Percentiles rank a stretch among this genome's conserved stretches.
Conservation (phyloP, 2,329 filamentous ascomycete genomes). For the Ophiostoma ulmi region DNA sequence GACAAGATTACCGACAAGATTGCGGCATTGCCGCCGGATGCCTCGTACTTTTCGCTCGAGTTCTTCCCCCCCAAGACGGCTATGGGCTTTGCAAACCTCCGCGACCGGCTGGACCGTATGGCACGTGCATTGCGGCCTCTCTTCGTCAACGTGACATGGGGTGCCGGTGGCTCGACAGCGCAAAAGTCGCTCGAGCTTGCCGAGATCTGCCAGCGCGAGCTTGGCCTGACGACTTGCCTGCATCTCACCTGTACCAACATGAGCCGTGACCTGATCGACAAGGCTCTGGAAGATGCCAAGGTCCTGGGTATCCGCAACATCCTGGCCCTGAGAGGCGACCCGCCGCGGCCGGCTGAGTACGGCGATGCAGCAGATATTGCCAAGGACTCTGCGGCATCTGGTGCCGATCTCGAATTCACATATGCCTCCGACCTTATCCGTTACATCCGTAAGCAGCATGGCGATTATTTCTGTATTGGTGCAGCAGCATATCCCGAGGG, state of each 20-base stretch:
- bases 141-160: slow-evolving; percentile 98
- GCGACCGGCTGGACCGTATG: slow-evolving; percentile 92
- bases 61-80: slow-evolving; percentile 98
- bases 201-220: slow-evolving; percentile 87
- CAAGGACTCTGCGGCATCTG: slow-evolving; percentile 43
- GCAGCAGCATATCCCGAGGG: slow-evolving; percentile 95
- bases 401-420: slow-evolving; percentile 74
- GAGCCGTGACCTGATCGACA: slow-evolving; percentile 78
- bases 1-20: slow-evolving; percentile 95
- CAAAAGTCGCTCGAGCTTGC: slow-evolving; percentile 89
- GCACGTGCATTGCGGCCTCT: slow-evolving; percentile 81
- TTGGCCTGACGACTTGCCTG: slow-evolving; percentile 88
- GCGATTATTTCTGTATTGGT: slow-evolving; percentile 93
- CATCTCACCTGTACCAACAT: slow-evolving; percentile 98
- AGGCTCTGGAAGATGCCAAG: slow-evolving; percentile 85
- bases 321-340: slow-evolving; percentile 83
- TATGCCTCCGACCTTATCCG: slow-evolving; percentile 85
- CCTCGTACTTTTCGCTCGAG: slow-evolving; percentile 90
- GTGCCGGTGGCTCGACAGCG: slow-evolving; percentile 87
- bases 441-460: slow-evolving; percentile 80
- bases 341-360: slow-evolving; percentile 85
- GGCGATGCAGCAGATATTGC: slow-evolving; percentile 40
- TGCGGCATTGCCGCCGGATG: slow-evolving; percentile 74
- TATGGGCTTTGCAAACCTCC: slow-evolving; percentile 76
- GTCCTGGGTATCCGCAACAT: slow-evolving; percentile 89